phyloP scores from a whole-genome alignment of 371 early-diverging fungal genomes.

The Mortierella sp. region DNA sequence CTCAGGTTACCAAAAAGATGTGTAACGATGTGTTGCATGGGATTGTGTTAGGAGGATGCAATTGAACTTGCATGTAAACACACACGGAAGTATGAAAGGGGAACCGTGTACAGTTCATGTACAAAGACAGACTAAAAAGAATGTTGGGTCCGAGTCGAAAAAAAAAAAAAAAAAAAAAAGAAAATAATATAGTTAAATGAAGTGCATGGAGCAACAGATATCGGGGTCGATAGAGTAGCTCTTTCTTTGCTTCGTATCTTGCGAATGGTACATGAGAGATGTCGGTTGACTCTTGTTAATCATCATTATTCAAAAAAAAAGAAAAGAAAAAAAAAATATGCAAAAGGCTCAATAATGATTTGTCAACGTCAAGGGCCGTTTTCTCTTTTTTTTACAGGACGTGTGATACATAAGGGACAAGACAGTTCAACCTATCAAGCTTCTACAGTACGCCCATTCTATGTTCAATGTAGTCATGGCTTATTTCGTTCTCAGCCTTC shows the following conservation, averaged over 20 bases:
- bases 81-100: not conserved
- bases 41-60: not conserved
- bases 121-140: not conserved
- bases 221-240: not conserved
- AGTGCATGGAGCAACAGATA: constrained; percentile 1
- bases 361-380: not conserved
- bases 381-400: not conserved
- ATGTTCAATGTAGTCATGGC: no score
- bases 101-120: not conserved
- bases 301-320: no score
- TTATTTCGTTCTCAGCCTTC: no score
- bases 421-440: not conserved
- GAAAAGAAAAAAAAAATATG: no score
- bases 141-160: not conserved
- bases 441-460: not conserved
- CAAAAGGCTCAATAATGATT: not conserved
- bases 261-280: not conserved
- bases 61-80: not conserved
- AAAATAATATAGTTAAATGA: not conserved
- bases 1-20: not conserved
- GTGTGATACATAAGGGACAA: not conserved
- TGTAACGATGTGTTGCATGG: not conserved
- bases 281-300: no score
- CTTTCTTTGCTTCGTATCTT: not conserved
- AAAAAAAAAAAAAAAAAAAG: not conserved